phyloP scores from a whole-genome alignment of 345 rosid genomes.

The Citrus cavaleriei region DNA sequence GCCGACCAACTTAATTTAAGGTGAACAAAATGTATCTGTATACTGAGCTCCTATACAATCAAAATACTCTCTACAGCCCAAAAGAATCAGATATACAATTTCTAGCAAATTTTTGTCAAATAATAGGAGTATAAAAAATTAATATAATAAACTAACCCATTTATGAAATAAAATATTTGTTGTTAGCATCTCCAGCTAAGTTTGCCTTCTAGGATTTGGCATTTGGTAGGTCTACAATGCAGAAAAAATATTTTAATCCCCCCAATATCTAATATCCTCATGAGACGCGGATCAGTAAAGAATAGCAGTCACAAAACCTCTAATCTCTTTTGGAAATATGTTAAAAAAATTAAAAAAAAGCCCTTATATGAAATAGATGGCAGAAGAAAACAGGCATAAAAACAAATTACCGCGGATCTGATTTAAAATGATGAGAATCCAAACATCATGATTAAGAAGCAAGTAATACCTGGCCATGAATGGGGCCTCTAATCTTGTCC shows the following conservation, averaged over 20 bases:
- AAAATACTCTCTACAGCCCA: background rate
- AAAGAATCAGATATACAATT: background rate
- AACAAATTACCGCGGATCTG: background rate
- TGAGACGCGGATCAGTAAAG: background rate
- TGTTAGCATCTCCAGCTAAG: background rate
- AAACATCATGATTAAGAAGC: background rate
- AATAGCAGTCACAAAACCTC: background rate
- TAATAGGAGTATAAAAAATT: background rate
- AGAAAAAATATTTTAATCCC: background rate
- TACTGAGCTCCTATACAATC: background rate
- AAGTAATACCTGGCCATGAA: conserved; percentile 68
- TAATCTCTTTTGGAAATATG: background rate
- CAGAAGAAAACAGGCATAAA: background rate
- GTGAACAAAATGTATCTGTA: background rate
- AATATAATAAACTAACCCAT: background rate
- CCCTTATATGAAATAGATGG: background rate
- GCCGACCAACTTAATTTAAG: background rate
- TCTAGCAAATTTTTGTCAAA: background rate
- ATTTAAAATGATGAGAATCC: background rate
- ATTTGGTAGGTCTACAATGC: background rate
- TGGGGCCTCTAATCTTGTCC: conserved; percentile 47
- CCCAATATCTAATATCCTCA: background rate
- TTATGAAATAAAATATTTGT: background rate
- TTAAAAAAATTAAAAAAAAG: background rate
- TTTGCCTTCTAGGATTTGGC: background rate